These are phyloP conservation scores for Botrytis pseudocinerea DNA, from an alignment of 2,329 filamentous ascomycete genomes.

Conservation along the genomic window DNA sequence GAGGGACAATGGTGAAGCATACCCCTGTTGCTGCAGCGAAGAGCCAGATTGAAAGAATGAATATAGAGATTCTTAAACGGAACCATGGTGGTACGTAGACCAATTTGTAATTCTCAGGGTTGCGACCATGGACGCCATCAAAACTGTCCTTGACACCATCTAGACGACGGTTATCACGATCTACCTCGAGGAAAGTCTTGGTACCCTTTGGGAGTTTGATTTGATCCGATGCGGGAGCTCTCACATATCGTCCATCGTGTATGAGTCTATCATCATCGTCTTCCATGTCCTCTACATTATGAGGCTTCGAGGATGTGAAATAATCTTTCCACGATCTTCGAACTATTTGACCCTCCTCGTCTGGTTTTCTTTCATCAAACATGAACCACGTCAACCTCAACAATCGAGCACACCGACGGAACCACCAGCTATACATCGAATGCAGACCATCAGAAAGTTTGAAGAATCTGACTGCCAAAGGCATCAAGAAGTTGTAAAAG, in stretches of 20 bases:
- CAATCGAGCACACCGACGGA: constrained; percentile 76
- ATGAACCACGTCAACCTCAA: constrained; percentile 89
- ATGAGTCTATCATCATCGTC: constrained; percentile 45
- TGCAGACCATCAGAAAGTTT: constrained; percentile 83
- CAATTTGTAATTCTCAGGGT: constrained; percentile 52
- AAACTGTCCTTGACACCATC: constrained; percentile 57
- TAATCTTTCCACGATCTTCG: constrained; percentile 61
- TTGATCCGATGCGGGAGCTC: constrained; percentile 92
- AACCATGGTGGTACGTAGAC: constrained; percentile 88
- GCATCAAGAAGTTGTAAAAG: constrained; percentile 97
- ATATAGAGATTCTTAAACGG: constrained; percentile 73
- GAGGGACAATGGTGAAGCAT: constrained; percentile 78
- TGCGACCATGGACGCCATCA: constrained; percentile 57
- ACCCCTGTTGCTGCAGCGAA: constrained; percentile 90
- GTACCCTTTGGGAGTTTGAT: constrained; percentile 87
- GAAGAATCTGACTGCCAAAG: constrained; percentile 78
- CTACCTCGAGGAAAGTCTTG: constrained; percentile 76
- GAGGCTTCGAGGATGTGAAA: constrained; percentile 43
- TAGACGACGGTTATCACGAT: constrained; percentile 63
- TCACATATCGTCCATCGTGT: constrained; percentile 77
- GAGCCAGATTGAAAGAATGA: constrained; percentile 88
- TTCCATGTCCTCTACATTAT: constrained; percentile 46
- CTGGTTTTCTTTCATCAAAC: constrained; percentile 76
- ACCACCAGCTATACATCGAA: constrained; percentile 93
- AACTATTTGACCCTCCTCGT: constrained; percentile 75